Evolutionary conservation across 768 basidiomycete species (phyloP).

Genomic region (Amanita polypyramis): DNA sequence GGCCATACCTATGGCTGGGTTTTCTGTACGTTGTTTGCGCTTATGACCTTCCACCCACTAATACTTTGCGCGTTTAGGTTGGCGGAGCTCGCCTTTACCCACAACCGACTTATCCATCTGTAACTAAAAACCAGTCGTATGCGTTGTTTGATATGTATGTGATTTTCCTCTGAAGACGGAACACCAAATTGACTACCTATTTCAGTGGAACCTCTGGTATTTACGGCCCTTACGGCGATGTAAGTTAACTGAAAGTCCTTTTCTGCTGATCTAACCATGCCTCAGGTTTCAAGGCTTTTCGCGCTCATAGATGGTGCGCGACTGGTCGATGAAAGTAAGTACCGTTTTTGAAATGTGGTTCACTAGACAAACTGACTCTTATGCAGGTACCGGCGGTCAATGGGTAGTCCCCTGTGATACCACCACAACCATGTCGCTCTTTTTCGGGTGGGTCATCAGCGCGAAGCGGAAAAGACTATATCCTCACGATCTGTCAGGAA

Average conservation of each 20-base stretch:
- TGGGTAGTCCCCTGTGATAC: constrained; percentile 73
- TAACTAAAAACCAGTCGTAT: constrained; percentile 44
- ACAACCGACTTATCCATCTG: constrained; percentile 52
- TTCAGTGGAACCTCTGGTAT: constrained; percentile 59
- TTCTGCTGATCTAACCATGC: neutral
- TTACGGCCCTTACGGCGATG: constrained; percentile 72
- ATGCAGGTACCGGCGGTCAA: constrained; percentile 36
- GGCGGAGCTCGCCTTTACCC: constrained; percentile 43
- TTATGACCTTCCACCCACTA: too few relatives aligned
- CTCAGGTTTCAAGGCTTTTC: constrained; percentile 58
- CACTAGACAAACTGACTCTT: neutral
- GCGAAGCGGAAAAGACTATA: neutral
- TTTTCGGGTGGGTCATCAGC: constrained; percentile 45
- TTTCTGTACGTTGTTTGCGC: constrained; percentile 34
- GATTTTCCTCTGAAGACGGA: neutral
- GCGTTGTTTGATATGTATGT: constrained; percentile 69
- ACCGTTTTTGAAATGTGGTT: neutral
- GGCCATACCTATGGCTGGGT: constrained; percentile 48
- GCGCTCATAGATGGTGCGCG: constrained; percentile 50
- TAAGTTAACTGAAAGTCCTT: constrained; percentile 19
- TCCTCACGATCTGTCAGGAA: neutral
- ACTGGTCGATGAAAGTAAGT: constrained; percentile 51
- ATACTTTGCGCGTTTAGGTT: constrained; percentile 33
- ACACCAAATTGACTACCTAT: neutral
- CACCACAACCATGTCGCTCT: constrained; percentile 46